Conservation (phyloP, 2,329 filamentous ascomycete species). For the Leptographium lundbergii region DNA sequence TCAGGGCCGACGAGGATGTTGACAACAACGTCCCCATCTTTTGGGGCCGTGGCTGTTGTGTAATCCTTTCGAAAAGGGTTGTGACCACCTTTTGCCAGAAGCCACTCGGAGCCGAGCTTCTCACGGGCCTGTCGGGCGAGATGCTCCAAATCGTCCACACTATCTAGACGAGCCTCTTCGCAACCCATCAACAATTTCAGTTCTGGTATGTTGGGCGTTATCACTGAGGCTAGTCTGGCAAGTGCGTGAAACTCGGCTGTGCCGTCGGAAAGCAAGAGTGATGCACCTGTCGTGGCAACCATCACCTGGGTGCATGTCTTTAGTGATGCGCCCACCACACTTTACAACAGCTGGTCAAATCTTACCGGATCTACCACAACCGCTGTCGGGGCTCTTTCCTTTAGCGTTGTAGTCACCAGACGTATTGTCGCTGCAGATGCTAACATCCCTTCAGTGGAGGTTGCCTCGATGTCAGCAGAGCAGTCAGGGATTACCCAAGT, state of each 20-base stretch:
- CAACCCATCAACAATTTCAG: constrained; percentile 50
- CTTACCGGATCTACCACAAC: constrained; percentile 66
- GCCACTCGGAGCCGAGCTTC: constrained; percentile 59
- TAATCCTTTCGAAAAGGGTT: constrained; percentile 58
- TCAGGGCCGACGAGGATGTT: constrained; percentile 61
- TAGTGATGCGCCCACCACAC: background rate
- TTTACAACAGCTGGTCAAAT: background rate
- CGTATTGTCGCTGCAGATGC: constrained; percentile 58
- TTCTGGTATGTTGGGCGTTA: constrained; percentile 71
- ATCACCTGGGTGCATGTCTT: constrained; percentile 53
- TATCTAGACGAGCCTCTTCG: constrained; percentile 29
- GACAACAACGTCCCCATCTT: constrained; percentile 54
- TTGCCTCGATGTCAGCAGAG: background rate
- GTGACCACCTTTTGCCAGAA: constrained; percentile 86
- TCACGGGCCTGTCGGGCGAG: constrained; percentile 52
- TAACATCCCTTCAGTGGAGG: constrained; percentile 55
- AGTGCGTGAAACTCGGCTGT: constrained; percentile 48
- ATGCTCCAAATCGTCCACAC: constrained; percentile 51
- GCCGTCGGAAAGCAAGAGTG: constrained; percentile 54
- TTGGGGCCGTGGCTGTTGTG: constrained; percentile 41
- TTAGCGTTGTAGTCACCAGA: constrained; percentile 53
- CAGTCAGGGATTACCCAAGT: background rate
- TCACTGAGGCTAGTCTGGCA: constrained; percentile 51
- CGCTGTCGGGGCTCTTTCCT: constrained; percentile 39
- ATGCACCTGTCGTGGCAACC: constrained; percentile 70